These are phyloP conservation scores for Esteya vermicola DNA, from an alignment of 2,329 filamentous ascomycete genomes.

Conservation along the genomic window DNA sequence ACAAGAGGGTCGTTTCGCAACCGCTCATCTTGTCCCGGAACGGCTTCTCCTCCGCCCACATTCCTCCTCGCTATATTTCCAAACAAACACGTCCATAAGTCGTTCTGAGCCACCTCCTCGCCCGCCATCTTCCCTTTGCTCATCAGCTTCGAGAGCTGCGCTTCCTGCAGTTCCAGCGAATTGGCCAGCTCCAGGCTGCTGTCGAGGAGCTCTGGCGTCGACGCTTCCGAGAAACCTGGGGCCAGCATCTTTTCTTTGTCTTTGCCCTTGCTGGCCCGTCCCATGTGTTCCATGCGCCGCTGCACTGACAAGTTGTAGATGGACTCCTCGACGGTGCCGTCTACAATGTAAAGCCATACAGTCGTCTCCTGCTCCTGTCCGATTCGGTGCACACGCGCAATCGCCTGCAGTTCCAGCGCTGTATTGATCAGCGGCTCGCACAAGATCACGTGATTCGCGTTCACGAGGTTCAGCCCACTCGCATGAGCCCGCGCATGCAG, in stretches of 20 bases:
- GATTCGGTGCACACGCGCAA: slow-evolving; percentile 88
- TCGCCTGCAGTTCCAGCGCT: slow-evolving; percentile 84
- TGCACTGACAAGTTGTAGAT: slow-evolving; percentile 79
- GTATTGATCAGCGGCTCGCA: slow-evolving; percentile 91
- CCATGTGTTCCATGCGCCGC: slow-evolving; percentile 66
- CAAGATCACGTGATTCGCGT: slow-evolving; percentile 86
- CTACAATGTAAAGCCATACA: slow-evolving; percentile 90
- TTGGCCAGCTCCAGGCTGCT: slow-evolving; percentile 67
- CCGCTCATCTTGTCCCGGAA: not conserved
- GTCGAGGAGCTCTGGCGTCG: slow-evolving; percentile 36
- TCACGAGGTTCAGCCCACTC: slow-evolving; percentile 79
- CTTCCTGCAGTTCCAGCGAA: slow-evolving; percentile 66
- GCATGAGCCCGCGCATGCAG: slow-evolving; percentile 81
- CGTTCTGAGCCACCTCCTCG: slow-evolving; percentile 63
- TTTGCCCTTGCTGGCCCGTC: slow-evolving; percentile 21
- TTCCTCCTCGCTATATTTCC: slow-evolving; percentile 31
- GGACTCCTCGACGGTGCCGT: slow-evolving; percentile 79
- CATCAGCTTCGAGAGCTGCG: slow-evolving; percentile 55
- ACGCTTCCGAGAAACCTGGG: slow-evolving; percentile 25
- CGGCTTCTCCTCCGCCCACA: not conserved
- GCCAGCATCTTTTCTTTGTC: too few relatives aligned
- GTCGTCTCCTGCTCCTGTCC: slow-evolving; percentile 79
- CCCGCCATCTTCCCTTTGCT: slow-evolving; percentile 56
- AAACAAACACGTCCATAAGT: slow-evolving; percentile 85
- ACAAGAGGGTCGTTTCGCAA: slow-evolving; percentile 7